A percentile compares a stretch with the other conserved stretches of the same genome.
Evolutionary conservation across 1,284 basidiomycete genomes (phyloP).

Genomic region (Inonotus obliquus): DNA sequence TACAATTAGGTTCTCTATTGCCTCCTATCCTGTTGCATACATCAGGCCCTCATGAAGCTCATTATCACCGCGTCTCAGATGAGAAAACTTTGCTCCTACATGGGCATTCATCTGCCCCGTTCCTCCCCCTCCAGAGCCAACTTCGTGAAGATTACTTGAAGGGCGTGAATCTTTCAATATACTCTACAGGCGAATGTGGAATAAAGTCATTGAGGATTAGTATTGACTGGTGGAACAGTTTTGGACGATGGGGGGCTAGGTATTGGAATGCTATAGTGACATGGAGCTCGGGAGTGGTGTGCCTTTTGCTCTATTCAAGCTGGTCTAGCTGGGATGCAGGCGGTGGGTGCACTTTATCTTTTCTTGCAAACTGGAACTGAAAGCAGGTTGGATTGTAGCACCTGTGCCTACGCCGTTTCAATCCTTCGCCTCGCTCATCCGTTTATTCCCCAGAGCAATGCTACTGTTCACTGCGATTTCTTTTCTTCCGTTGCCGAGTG

Average conservation of each 20-base stretch:
- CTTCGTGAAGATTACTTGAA: slow-evolving; percentile 24
- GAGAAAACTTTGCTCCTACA: slow-evolving; percentile 55
- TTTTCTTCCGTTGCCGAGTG: slow-evolving; percentile 50
- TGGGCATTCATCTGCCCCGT: slow-evolving; percentile 68
- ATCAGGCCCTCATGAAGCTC: slow-evolving; percentile 57
- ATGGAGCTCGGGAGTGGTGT: slow-evolving; percentile 67
- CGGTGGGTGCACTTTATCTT: slow-evolving; percentile 18
- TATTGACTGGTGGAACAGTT: slow-evolving; percentile 63
- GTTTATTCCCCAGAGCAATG: slow-evolving; percentile 40
- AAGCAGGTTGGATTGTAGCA: slow-evolving; percentile 26
- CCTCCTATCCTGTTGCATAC: slow-evolving; percentile 55
- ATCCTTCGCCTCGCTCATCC: slow-evolving; percentile 42
- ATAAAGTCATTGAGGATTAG: slow-evolving; percentile 43
- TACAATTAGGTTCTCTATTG: slow-evolving; percentile 30
- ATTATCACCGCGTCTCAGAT: slow-evolving; percentile 56
- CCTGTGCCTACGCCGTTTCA: slow-evolving; percentile 42
- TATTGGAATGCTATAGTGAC: slow-evolving; percentile 65
- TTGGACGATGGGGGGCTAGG: slow-evolving; percentile 67
- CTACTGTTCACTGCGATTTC: slow-evolving; percentile 41
- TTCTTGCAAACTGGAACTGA: not conserved
- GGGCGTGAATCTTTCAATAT: slow-evolving; percentile 52
- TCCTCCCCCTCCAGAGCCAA: slow-evolving; percentile 32
- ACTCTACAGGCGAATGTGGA: slow-evolving; percentile 47
- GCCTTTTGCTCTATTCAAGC: slow-evolving; percentile 48
- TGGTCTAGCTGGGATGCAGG: slow-evolving; percentile 39